phyloP scores from a whole-genome alignment of 371 early-diverging fungal species.

The Circinella umbellata region DNA sequence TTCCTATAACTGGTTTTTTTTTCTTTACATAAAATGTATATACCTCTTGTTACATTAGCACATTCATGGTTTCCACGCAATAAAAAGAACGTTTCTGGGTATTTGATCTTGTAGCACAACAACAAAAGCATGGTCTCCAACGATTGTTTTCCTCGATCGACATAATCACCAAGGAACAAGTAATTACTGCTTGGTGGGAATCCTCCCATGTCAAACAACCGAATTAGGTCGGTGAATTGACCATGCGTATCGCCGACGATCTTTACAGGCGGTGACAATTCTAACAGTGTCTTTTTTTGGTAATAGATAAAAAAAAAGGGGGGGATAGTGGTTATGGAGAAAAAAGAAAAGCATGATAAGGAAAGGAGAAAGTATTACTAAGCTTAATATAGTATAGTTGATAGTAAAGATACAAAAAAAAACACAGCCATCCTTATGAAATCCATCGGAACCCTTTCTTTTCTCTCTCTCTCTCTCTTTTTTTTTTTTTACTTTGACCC shows the following conservation, averaged over 20 bases:
- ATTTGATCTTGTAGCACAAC: conserved; percentile 96
- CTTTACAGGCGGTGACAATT: conserved; percentile 94
- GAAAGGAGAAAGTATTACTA: background rate
- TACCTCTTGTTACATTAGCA: conserved; percentile 90
- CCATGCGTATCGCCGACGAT: conserved; percentile 97
- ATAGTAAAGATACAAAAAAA: too few species aligned
- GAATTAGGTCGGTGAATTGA: conserved; percentile 90
- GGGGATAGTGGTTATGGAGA: background rate
- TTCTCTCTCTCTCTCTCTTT: too few species aligned
- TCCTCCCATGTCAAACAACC: conserved; percentile 90
- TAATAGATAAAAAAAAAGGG: background rate
- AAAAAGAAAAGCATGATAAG: background rate
- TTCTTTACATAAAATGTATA: background rate
- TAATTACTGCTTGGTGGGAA: conserved; percentile 91
- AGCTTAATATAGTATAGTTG: too few species aligned
- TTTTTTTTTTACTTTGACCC: background rate
- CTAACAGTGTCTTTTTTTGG: conserved; percentile 72
- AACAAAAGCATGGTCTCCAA: conserved; percentile 95
- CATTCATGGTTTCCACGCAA: conserved; percentile 99
- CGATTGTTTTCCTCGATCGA: conserved; percentile 95
- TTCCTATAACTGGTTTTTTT: background rate
- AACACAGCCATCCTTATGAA: background rate
- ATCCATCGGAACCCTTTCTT: background rate
- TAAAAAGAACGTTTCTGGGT: conserved; percentile 95
- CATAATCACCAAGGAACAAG: conserved; percentile 97